phyloP scores from a whole-genome alignment of 2,329 filamentous ascomycete species.

The Pseudogymnoascus sp. region DNA sequence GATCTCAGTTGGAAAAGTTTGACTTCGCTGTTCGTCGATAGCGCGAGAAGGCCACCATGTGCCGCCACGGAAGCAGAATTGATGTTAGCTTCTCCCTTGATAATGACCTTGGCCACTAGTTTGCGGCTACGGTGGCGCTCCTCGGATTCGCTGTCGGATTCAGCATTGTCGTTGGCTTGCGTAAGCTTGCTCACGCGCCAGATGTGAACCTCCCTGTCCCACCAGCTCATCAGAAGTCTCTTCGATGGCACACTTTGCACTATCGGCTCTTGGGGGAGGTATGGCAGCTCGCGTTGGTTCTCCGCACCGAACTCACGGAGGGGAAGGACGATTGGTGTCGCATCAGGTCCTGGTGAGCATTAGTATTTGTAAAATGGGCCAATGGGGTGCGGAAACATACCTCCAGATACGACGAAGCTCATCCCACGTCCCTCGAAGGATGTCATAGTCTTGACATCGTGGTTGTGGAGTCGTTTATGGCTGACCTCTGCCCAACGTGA shows the following conservation, averaged over 20 bases:
- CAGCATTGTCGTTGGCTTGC: slow-evolving; percentile 28
- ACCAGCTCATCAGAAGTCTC: slow-evolving; percentile 81
- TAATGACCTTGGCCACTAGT: slow-evolving; percentile 60
- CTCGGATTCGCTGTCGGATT: slow-evolving; percentile 33
- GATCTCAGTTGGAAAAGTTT: slow-evolving; percentile 68
- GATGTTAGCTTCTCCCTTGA: slow-evolving; percentile 74
- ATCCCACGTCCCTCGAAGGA: slow-evolving; percentile 77
- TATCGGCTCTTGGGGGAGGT: slow-evolving; percentile 70
- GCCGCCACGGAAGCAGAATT: slow-evolving; percentile 64
- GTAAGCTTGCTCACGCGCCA: slow-evolving; percentile 51
- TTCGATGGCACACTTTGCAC: slow-evolving; percentile 64
- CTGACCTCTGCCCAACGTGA: slow-evolving; percentile 77
- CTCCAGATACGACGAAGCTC: slow-evolving; percentile 86
- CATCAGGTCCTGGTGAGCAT: slow-evolving; percentile 63
- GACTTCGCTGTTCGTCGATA: slow-evolving; percentile 65
- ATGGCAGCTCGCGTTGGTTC: slow-evolving; percentile 73
- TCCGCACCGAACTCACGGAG: slow-evolving; percentile 70
- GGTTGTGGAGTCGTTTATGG: slow-evolving; percentile 78
- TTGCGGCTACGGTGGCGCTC: slow-evolving; percentile 45
- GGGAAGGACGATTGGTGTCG: slow-evolving; percentile 73
- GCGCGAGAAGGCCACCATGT: slow-evolving; percentile 66
- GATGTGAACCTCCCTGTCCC: slow-evolving; percentile 78
- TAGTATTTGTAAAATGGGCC: slow-evolving; percentile 23
- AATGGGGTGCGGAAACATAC: slow-evolving; percentile 40
- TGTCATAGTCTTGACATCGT: slow-evolving; percentile 93